These are phyloP conservation scores for Dendrobium chrysotoxum DNA, from an alignment of 106 monocot genomes.

Conservation along the genomic window DNA sequence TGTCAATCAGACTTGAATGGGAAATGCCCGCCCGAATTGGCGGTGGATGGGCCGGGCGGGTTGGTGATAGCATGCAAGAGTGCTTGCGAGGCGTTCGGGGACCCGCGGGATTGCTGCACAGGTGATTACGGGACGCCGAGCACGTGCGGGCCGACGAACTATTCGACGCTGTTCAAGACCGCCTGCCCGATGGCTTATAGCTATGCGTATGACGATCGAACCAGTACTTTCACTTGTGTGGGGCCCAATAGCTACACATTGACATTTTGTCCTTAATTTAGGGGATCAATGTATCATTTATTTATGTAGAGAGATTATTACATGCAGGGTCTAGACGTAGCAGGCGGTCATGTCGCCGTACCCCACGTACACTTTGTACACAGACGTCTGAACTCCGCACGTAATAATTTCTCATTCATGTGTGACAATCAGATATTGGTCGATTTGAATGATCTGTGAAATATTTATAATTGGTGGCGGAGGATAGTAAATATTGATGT, in stretches of 20 bases:
- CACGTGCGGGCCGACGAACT: conserved; percentile 25
- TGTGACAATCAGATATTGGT: too few relatives aligned
- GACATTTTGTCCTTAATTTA: conserved; percentile 33
- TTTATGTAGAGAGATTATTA: too few relatives aligned
- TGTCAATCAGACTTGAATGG: conserved; percentile 41
- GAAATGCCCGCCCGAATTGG: conserved; percentile 25
- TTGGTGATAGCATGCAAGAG: conserved; percentile 18
- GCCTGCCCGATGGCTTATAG: conserved; percentile 36
- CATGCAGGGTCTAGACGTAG: too few relatives aligned
- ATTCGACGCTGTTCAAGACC: conserved; percentile 29
- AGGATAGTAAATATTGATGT: too few relatives aligned
- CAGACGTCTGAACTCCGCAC: too few relatives aligned
- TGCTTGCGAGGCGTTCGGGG: conserved; percentile 28
- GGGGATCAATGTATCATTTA: too few relatives aligned
- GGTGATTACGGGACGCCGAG: conserved; percentile 19
- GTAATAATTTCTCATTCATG: too few relatives aligned
- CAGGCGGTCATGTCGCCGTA: fast-evolving
- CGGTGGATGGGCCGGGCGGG: conserved; percentile 26
- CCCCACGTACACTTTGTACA: too few relatives aligned
- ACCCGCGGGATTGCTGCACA: conserved; percentile 24
- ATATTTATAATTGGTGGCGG: too few relatives aligned
- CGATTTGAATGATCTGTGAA: too few relatives aligned
- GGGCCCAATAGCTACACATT: conserved; percentile 20
- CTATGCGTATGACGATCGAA: conserved; percentile 39
- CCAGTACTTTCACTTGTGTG: conserved; percentile 30